These are phyloP conservation scores for Lichtheimia ornata DNA, from an alignment of 371 early-diverging fungal genomes.

Conservation along the genomic window DNA sequence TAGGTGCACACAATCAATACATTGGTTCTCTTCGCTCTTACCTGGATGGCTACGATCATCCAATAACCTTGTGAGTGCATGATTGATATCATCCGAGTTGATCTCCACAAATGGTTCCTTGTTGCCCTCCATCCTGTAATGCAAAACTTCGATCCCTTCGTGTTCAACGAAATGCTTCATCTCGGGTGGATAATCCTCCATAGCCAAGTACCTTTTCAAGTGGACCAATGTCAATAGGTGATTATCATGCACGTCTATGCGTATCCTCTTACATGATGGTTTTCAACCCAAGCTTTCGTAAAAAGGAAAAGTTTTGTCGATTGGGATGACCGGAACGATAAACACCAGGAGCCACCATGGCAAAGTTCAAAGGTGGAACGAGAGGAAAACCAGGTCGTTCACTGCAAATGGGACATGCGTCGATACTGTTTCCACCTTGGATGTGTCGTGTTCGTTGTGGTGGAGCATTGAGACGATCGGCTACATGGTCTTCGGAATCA, in stretches of 20 bases:
- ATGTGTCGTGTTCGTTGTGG: slow-evolving; percentile 20
- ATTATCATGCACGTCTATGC: too few relatives aligned
- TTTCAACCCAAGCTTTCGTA: slow-evolving; percentile 73
- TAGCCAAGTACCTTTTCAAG: slow-evolving; percentile 63
- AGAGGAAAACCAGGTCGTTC: slow-evolving; percentile 51
- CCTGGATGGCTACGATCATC: slow-evolving; percentile 80
- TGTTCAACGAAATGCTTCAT: slow-evolving; percentile 74
- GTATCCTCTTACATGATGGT: slow-evolving; percentile 67
- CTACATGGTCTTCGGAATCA: slow-evolving; percentile 7
- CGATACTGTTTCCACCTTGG: slow-evolving; percentile 10
- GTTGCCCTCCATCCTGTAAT: slow-evolving; percentile 84
- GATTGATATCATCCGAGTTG: slow-evolving; percentile 75
- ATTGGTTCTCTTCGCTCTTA: slow-evolving; percentile 11
- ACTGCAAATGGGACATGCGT: slow-evolving; percentile 41
- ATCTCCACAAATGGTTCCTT: slow-evolving; percentile 95
- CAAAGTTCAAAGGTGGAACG: slow-evolving; percentile 90
- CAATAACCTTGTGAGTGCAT: slow-evolving; percentile 76
- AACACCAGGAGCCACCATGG: slow-evolving; percentile 83
- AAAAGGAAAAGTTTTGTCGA: slow-evolving; percentile 77
- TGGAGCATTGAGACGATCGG: slow-evolving; percentile 3
- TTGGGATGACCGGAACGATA: slow-evolving; percentile 90
- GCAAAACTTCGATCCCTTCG: slow-evolving; percentile 76
- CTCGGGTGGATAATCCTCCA: slow-evolving; percentile 83
- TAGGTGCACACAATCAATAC: neutral
- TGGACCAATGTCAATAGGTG: neutral